Base-by-base conservation (phyloP, 441 rosid species). In the Breynia disticha region DNA sequence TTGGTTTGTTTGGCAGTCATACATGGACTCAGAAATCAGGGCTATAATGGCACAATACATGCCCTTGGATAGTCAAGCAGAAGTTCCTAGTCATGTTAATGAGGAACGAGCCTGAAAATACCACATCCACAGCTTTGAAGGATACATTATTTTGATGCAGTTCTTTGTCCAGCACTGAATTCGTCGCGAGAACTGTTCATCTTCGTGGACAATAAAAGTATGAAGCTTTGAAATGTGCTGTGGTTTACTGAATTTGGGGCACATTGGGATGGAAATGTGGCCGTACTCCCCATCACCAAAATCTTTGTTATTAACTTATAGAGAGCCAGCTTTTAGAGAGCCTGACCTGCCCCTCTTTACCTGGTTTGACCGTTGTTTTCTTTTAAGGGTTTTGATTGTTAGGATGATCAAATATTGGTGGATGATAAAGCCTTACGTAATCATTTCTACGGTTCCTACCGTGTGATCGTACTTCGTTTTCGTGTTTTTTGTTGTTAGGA, bases 11-110 rank as follows among this genome's bases (percentile, higher is more conserved):
- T 61, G 64, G 74, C 91, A 94, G 99, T 77, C 73, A 19, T 90
- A 94, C 80, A 94, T 94, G 99, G 97, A 94, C 72, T 94, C 99
- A 2, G 99, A 94, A 78, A 94, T 94, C 76, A 79, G 96, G 74
- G 96, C 99, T 20, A 94, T 94, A 64, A 89, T 94, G 99, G 97
- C 99, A 38, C 99, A 90, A 69, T 94, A 94, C 75, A 94, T 90
- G 97, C 97, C 97, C 22, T 76, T 90, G 47, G 97, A 94, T 50
- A 90, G 84, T 73, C 96, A 90, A 64, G 61, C 82, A 0, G 97
- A 83, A 67, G 71, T 78, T 56, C 94, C 79, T 7, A 84, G 81
- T 62, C 95, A 85, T 38, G 68, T 76, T 57, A 73, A 59, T 0
- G 95, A 79, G 1, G 84, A 71, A 28, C 91, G 46, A 0, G 75